phyloP scores from a whole-genome alignment of 2,329 filamentous ascomycete genomes.

The Ophiocordyceps camponoti-rufipedis region DNA sequence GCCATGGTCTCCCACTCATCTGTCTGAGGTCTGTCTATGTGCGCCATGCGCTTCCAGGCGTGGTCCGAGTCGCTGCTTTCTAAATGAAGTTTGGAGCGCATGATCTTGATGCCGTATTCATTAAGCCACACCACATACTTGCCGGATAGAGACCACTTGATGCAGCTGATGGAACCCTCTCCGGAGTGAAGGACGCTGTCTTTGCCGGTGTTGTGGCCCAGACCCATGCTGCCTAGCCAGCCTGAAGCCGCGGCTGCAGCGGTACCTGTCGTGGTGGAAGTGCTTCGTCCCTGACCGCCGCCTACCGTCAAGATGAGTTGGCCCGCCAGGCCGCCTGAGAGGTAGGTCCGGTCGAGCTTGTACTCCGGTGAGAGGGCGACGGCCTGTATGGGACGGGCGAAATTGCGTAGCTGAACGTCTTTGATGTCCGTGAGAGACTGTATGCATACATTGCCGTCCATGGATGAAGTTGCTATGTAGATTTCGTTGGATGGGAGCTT shows the following conservation, averaged over 20 bases:
- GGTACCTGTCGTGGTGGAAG: slow-evolving; percentile 73
- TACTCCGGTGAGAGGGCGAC: slow-evolving; percentile 92
- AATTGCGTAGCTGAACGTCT: slow-evolving; percentile 83
- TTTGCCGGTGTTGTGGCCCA: slow-evolving; percentile 61
- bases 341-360: slow-evolving; percentile 70
- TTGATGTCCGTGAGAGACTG: slow-evolving; percentile 73
- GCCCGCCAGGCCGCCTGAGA: slow-evolving; percentile 80
- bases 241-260: slow-evolving; percentile 69
- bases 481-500: slow-evolving; percentile 77
- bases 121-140: slow-evolving; percentile 93
- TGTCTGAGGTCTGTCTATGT: slow-evolving; percentile 74
- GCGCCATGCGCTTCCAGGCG: slow-evolving; percentile 87
- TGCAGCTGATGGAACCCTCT: slow-evolving; percentile 76
- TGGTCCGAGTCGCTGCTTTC: slow-evolving; percentile 60
- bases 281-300: slow-evolving; percentile 62
- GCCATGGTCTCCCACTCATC: slow-evolving; percentile 94
- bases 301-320: slow-evolving; percentile 75
- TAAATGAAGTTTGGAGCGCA: slow-evolving; percentile 73
- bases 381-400: slow-evolving; percentile 78
- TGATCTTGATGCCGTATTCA: slow-evolving; percentile 93
- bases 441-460: slow-evolving; percentile 90
- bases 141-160: slow-evolving; percentile 88
- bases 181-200: slow-evolving; percentile 81
- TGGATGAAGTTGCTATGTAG: slow-evolving; percentile 81
- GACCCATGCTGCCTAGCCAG: slow-evolving; percentile 78